phyloP scores from a whole-genome alignment of 2,329 filamentous ascomycete genomes.

The Tolypocladium inflatum region DNA sequence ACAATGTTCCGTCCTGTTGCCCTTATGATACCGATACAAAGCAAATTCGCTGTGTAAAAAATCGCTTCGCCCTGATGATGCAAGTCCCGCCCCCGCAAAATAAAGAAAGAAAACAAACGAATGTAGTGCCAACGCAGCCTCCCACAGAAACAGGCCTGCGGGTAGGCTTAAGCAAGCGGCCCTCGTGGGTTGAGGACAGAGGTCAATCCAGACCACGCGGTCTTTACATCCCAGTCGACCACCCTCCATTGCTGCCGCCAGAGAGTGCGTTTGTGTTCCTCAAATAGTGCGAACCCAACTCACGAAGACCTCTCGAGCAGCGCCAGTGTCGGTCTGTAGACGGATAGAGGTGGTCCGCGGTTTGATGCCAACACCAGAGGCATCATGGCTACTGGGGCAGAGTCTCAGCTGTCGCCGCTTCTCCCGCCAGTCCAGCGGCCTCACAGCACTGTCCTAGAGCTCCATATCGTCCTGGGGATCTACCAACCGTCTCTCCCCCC shows the following conservation, averaged over 20 bases:
- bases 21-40: slow-evolving; percentile 1
- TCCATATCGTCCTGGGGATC: slow-evolving; percentile 10
- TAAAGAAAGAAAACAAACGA: neutral
- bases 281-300: neutral
- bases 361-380: too few species aligned
- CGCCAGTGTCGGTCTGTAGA: neutral
- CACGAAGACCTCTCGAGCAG: neutral
- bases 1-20: neutral
- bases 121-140: neutral
- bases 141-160: neutral
- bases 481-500: slow-evolving; percentile 14
- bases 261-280: neutral
- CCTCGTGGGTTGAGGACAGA: neutral
- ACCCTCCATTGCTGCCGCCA: neutral
- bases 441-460: slow-evolving; percentile 16
- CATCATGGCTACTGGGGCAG: neutral
- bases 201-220: neutral
- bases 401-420: slow-evolving; percentile 6
- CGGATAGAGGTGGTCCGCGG: neutral
- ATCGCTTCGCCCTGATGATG: slow-evolving; percentile 5
- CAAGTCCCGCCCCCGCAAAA: neutral
- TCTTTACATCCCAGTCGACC: neutral
- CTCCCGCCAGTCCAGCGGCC: slow-evolving; percentile 12
- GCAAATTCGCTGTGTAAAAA: slow-evolving; percentile 4
- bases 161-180: neutral